phyloP scores from a whole-genome alignment of 352 stramenopile genomes.

The Phytophthora brassicae region DNA sequence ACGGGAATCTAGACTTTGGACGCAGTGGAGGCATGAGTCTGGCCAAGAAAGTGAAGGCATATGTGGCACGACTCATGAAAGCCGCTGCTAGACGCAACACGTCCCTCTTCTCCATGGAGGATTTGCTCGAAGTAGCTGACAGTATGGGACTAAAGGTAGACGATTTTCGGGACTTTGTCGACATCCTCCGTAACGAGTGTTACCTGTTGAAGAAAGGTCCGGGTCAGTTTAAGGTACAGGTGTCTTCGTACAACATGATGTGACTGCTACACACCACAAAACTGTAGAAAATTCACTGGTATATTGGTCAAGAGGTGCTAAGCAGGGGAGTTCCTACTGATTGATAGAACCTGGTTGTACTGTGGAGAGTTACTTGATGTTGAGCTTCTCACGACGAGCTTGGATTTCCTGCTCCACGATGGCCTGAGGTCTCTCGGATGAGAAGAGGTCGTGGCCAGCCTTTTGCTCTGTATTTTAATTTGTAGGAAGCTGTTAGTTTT shows the following conservation, averaged over 20 bases:
- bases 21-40: slow-evolving; percentile 69
- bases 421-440: slow-evolving; percentile 79
- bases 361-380: slow-evolving; percentile 42
- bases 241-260: slow-evolving; percentile 55
- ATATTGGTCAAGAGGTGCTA: slow-evolving; percentile 16
- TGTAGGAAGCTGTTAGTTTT: neutral
- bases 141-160: slow-evolving; percentile 76
- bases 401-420: slow-evolving; percentile 74
- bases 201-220: slow-evolving; percentile 86
- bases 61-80: slow-evolving; percentile 78
- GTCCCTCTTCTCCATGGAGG: slow-evolving; percentile 74
- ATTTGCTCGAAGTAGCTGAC: slow-evolving; percentile 71
- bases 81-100: slow-evolving; percentile 57
- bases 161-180: slow-evolving; percentile 83
- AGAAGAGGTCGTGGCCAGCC: slow-evolving; percentile 83
- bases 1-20: slow-evolving; percentile 87
- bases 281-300: slow-evolving; percentile 1
- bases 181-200: slow-evolving; percentile 85
- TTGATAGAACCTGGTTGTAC: neutral
- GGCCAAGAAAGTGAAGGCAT: slow-evolving; percentile 79
- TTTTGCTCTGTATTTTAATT: slow-evolving; percentile 79
- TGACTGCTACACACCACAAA: neutral
- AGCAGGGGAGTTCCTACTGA: slow-evolving; percentile 12
- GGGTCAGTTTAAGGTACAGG: slow-evolving; percentile 76
- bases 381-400: slow-evolving; percentile 67